Evolutionary conservation across 305 asterid genomes (phyloP).

Genomic region (Fraxinus greggii): DNA sequence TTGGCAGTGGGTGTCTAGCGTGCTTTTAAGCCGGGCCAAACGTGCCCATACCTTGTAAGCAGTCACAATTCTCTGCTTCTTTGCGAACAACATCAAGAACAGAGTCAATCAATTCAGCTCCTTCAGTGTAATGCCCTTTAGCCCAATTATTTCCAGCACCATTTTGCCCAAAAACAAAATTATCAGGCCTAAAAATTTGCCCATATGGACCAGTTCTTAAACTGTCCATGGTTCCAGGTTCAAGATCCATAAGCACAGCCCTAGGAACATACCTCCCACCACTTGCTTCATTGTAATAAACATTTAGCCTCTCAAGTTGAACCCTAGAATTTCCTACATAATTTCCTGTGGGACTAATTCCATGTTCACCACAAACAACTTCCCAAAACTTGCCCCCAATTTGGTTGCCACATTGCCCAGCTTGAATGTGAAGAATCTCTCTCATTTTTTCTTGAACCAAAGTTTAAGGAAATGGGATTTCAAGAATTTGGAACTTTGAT

Average conservation of each 20-base stretch:
- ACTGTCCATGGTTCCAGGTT: conserved; percentile 72
- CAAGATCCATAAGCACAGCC: conserved; percentile 63
- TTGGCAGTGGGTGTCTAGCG: not conserved
- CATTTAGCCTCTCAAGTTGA: conserved; percentile 60
- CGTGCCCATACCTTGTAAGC: conserved; percentile 51
- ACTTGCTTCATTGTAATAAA: conserved; percentile 65
- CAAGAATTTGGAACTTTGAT: not conserved
- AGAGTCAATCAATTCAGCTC: conserved; percentile 58
- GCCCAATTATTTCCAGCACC: conserved; percentile 72
- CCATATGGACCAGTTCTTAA: conserved; percentile 56
- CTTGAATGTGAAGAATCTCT: conserved; percentile 73
- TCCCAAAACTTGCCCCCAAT: conserved; percentile 79
- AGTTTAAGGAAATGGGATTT: not conserved
- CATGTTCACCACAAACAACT: conserved; percentile 68
- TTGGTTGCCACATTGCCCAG: conserved; percentile 76
- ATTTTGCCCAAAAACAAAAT: conserved; percentile 59
- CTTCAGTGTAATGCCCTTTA: conserved; percentile 63
- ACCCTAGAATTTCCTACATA: conserved; percentile 38
- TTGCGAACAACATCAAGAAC: conserved; percentile 68
- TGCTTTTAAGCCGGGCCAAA: not conserved
- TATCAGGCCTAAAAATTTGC: conserved; percentile 52
- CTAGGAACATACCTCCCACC: conserved; percentile 68
- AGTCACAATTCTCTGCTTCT: conserved; percentile 64
- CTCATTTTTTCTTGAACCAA: conserved; percentile 32
- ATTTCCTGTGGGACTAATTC: conserved; percentile 51